Evolutionary conservation across 2,329 filamentous ascomycete genomes (phyloP).

Genomic region (Clarireedia monteithiana): DNA sequence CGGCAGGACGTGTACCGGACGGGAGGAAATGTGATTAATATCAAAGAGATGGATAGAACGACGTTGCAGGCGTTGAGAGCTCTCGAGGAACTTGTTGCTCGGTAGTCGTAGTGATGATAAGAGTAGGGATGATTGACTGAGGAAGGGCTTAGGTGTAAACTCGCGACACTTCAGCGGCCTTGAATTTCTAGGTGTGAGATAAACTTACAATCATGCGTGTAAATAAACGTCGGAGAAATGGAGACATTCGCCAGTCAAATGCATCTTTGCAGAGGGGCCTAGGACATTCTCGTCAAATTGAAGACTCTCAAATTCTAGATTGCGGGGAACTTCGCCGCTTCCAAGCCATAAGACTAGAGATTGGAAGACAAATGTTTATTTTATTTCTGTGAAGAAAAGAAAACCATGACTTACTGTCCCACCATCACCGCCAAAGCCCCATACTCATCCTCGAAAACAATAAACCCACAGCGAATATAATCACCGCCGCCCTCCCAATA

Average conservation of each 20-base stretch:
- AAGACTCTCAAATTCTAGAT: too few relatives aligned
- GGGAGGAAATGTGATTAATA: conserved; percentile 70
- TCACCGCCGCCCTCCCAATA: conserved; percentile 64
- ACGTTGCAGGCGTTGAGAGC: conserved; percentile 72
- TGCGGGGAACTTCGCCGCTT: too few relatives aligned
- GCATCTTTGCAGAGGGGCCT: conserved; percentile 74
- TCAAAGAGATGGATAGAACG: conserved; percentile 68
- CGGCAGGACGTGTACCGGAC: conserved; percentile 71
- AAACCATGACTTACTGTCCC: conserved; percentile 46
- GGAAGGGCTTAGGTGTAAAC: too few relatives aligned
- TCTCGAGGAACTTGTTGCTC: conserved; percentile 58
- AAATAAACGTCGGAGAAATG: conserved; percentile 69
- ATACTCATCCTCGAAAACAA: conserved; percentile 69
- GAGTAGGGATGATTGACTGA: conserved; percentile 64
- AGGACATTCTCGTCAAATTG: not conserved
- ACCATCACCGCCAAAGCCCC: conserved; percentile 83
- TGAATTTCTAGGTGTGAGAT: too few relatives aligned
- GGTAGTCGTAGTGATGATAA: conserved; percentile 71
- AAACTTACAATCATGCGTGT: conserved; percentile 54
- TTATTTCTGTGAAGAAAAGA: not conserved
- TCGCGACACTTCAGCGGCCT: too few relatives aligned
- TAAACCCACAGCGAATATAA: conserved; percentile 71
- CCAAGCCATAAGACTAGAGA: too few relatives aligned
- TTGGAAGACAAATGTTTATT: too few relatives aligned
- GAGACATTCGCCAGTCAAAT: conserved; percentile 62